Base-by-base conservation (phyloP, 495 filamentous ascomycete species). In the Tuber calosporum region DNA sequence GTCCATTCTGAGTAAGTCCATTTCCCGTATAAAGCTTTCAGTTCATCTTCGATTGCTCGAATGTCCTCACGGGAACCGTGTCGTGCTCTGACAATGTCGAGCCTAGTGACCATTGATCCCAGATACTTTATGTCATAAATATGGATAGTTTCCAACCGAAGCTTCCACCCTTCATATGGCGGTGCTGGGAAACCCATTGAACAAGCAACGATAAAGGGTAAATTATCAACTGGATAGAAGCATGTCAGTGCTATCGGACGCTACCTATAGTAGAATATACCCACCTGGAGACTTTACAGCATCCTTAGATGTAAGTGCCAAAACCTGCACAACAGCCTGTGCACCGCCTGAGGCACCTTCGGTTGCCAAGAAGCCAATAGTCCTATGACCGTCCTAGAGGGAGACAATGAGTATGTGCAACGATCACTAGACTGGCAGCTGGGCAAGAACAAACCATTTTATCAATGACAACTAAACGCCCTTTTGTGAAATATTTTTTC, bases 1-100 rank as follows among this genome's bases (percentile, higher is more conserved):
- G 93, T 87, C 94, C 94, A 98, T 66, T 87, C 85, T 37, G 88
- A 82, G 37, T 84, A 84, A 26, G 86, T 86, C 93, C 95, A 98
- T 1, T 89, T 88, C 26, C 83, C 82, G 80, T 87, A 90, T 7
- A 92, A 84, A 20, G 87, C 84, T 30, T 84, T 82, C 39, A 97
- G 83, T 69, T 90, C 87, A 38, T 90, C 88, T 75, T 90, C 85
- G 8, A 86, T 85, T 39, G 78, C 82, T 17, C 69, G 19, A 41
- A 84, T 80, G 17, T 72, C 77, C 1, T 87, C 84, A 11, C 84
- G 85, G 11, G 82, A 83, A 34, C 83, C 80, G 72, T 86, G 87
- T 36, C 85, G 86, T 1, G 86, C 85, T 8, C 87, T 87, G 2
- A 86, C 71, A 40, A 88, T 84, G 53, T 80, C 53, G 17, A 89